A percentile compares a stretch with the other conserved stretches of the same genome.
Evolutionary conservation across 177 flowering plant genomes (phyloP).

Genomic region (Vitis hybrid): DNA sequence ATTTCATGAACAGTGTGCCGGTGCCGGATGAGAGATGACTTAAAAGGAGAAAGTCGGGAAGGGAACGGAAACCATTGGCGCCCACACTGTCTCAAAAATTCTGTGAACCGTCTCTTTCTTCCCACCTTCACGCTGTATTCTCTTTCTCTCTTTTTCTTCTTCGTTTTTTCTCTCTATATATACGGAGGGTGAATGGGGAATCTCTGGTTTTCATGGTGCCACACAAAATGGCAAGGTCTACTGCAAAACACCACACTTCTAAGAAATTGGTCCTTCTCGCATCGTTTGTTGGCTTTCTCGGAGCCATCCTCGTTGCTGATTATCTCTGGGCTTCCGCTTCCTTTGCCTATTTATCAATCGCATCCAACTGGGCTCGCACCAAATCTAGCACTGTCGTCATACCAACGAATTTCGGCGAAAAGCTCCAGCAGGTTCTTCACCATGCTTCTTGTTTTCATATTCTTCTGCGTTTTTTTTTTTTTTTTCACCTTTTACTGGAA

Average conservation of each 20-base stretch:
- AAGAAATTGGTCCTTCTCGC: constrained; percentile 21
- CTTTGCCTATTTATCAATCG: constrained; percentile 13
- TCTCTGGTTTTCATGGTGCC: not conserved
- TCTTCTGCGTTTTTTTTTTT: too few relatives aligned
- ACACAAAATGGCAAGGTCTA: constrained; percentile 16
- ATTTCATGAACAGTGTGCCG: too few relatives aligned
- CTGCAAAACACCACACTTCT: constrained; percentile 2
- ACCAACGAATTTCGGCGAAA: not conserved
- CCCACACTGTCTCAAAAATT: constrained; percentile 13
- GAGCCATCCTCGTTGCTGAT: constrained; percentile 42
- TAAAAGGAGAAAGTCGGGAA: not conserved
- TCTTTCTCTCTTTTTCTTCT: not conserved
- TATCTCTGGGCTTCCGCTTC: constrained; percentile 66
- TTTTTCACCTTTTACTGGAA: too few relatives aligned
- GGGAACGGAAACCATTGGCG: constrained; percentile 31
- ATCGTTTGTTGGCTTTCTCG: constrained; percentile 37
- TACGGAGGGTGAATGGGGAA: not conserved
- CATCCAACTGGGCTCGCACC: constrained; percentile 23
- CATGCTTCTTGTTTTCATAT: not conserved
- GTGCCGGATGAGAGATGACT: too few relatives aligned
- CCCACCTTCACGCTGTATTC: not conserved
- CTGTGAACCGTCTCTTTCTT: not conserved
- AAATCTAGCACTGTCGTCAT: constrained; percentile 11
- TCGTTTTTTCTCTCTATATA: not conserved
- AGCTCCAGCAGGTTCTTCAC: too few relatives aligned